Evolutionary conservation across 371 early-diverging fungal genomes (phyloP).

Genomic region (Choanephora cucurbitarum): DNA sequence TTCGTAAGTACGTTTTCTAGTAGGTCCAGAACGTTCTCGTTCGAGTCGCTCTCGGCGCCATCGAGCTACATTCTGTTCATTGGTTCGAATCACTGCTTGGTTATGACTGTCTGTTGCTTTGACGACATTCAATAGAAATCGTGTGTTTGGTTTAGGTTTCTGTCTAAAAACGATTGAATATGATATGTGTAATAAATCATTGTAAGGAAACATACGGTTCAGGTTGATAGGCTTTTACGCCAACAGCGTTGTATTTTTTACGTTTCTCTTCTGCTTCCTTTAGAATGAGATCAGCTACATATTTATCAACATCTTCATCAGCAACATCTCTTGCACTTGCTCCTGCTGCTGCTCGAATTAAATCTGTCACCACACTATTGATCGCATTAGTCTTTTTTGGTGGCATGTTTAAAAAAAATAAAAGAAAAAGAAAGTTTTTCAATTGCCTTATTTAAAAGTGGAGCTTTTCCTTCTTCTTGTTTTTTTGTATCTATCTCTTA

Average conservation of each 20-base stretch:
- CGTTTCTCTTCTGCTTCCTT: constrained; percentile 58
- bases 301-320: constrained; percentile 70
- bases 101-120: constrained; percentile 75
- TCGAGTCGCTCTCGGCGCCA: constrained; percentile 23
- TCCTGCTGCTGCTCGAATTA: constrained; percentile 61
- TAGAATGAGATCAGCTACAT: constrained; percentile 68
- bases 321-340: constrained; percentile 48
- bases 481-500: constrained; percentile 2
- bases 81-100: constrained; percentile 58
- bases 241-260: constrained; percentile 47
- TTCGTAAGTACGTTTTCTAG: too few species aligned
- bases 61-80: constrained; percentile 47
- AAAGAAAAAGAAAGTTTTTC: too few species aligned
- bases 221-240: constrained; percentile 54
- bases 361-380: constrained; percentile 46
- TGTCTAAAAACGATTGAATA: too few species aligned
- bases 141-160: constrained; percentile 64
- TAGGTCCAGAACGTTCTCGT: constrained; percentile 7
- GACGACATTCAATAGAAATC: constrained; percentile 71
- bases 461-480: neutral
- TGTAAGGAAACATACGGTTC: too few species aligned
- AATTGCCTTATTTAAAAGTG: too few species aligned
- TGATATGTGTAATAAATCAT: too few species aligned
- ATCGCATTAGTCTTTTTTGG: constrained; percentile 7
- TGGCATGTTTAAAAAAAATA: constrained; percentile 1